A percentile compares a stretch with the other conserved stretches of the same genome.
Evolutionary conservation across 225 moss, liverwort and hornwort species (phyloP).

Genomic region (Pseudisothecium myosuroides): DNA sequence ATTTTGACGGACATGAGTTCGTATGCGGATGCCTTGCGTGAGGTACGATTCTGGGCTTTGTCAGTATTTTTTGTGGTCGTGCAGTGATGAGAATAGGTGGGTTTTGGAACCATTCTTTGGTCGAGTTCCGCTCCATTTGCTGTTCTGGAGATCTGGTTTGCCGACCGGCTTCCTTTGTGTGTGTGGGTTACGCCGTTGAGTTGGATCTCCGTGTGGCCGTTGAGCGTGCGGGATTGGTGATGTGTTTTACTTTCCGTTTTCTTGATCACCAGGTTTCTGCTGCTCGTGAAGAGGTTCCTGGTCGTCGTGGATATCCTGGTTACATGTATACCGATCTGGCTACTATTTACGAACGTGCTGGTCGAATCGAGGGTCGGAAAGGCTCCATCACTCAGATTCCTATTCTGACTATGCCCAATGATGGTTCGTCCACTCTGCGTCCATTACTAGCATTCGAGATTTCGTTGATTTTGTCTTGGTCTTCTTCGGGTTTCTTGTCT

Average conservation of each 20-base stretch:
- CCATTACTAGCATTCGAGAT: too few relatives aligned
- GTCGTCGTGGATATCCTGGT: conserved; percentile 95
- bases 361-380: conserved; percentile 88
- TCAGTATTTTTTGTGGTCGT: neutral
- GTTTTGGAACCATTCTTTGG: neutral
- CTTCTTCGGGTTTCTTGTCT: neutral
- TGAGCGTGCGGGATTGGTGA: neutral
- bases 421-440: conserved; percentile 12
- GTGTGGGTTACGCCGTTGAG: neutral
- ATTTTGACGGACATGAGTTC: conserved; percentile 93
- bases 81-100: neutral
- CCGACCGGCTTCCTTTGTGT: neutral
- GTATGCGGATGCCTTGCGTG: conserved; percentile 81
- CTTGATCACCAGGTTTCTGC: conserved; percentile 33
- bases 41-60: conserved; percentile 21
- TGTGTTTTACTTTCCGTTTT: neutral
- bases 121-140: neutral
- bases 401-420: conserved; percentile 92
- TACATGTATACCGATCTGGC: conserved; percentile 98
- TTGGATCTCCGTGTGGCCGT: neutral
- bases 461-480: too few relatives aligned
- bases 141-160: neutral
- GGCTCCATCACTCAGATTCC: conserved; percentile 96
- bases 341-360: conserved; percentile 89
- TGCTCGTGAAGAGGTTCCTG: conserved; percentile 93